Conservation (phyloP, 495 filamentous ascomycete genomes). For the Amphirosellinia nigrospora region DNA sequence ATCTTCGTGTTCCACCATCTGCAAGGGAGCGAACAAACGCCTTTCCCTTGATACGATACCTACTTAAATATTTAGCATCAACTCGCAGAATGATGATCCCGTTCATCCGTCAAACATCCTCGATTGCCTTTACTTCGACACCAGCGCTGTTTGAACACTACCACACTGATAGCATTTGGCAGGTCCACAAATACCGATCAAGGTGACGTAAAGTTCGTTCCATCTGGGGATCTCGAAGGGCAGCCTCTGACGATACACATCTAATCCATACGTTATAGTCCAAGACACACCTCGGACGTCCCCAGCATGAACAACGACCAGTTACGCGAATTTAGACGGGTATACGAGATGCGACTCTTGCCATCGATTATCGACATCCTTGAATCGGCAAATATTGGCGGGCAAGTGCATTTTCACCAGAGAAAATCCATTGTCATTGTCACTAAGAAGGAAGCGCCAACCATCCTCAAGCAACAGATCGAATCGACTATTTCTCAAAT, state of each 20-base stretch:
- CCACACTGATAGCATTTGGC: neutral
- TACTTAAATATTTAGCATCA: neutral
- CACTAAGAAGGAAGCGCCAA: neutral
- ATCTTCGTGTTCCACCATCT: neutral
- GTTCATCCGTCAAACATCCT: neutral
- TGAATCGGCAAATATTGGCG: neutral
- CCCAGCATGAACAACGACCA: neutral
- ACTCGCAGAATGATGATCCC: neutral
- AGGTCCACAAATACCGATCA: neutral
- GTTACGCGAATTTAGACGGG: constrained; percentile 6
- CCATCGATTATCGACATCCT: constrained; percentile 20
- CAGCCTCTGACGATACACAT: neutral
- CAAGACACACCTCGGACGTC: neutral
- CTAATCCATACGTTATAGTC: neutral
- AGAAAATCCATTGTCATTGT: neutral
- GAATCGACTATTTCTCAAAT: neutral
- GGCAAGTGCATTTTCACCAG: neutral
- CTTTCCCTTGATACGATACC: neutral
- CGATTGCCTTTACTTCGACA: neutral
- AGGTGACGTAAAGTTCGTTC: neutral
- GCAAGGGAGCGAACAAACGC: neutral
- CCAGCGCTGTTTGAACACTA: neutral
- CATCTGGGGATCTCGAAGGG: neutral
- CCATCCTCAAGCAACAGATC: constrained; percentile 8
- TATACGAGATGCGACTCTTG: constrained; percentile 5